These are phyloP conservation scores for Pichia insulana DNA, from an alignment of 805 yeast species.

Conservation along the genomic window DNA sequence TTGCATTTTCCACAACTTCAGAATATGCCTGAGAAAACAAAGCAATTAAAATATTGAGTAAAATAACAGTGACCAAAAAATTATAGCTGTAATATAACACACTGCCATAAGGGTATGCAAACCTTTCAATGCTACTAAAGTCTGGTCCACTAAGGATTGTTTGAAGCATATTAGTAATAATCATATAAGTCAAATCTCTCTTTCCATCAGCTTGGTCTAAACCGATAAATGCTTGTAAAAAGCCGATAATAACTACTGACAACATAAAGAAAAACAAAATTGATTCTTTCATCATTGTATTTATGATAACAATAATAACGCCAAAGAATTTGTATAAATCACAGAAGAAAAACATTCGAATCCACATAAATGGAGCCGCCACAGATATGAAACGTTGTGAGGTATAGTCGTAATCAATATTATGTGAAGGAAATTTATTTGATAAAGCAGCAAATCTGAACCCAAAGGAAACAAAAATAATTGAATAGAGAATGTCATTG, in stretches of 20 bases:
- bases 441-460: conserved; percentile 42
- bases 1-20: conserved; percentile 71
- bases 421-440: conserved; percentile 20
- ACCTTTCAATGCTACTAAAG: conserved; percentile 56
- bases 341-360: conserved; percentile 61
- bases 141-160: conserved; percentile 71
- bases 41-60: conserved; percentile 79
- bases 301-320: conserved; percentile 77
- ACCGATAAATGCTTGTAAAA: conserved; percentile 80
- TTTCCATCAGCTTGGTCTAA: conserved; percentile 83
- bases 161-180: conserved; percentile 55
- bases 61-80: conserved; percentile 63
- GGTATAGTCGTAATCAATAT: conserved; percentile 15
- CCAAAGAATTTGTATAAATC: conserved; percentile 82
- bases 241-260: conserved; percentile 64
- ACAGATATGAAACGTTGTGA: conserved; percentile 67
- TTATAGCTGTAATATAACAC: conserved; percentile 69
- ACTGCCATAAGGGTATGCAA: conserved; percentile 83
- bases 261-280: conserved; percentile 72
- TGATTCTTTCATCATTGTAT: conserved; percentile 82
- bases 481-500: conserved; percentile 58
- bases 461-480: conserved; percentile 44
- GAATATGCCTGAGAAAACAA: conserved; percentile 79
- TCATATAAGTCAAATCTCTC: conserved; percentile 59
- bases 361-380: conserved; percentile 85